Percentiles rank a stretch among this genome's conserved stretches.
phyloP scores from a whole-genome alignment of 164 flowering plant species.

The Magnolia officinalis region DNA sequence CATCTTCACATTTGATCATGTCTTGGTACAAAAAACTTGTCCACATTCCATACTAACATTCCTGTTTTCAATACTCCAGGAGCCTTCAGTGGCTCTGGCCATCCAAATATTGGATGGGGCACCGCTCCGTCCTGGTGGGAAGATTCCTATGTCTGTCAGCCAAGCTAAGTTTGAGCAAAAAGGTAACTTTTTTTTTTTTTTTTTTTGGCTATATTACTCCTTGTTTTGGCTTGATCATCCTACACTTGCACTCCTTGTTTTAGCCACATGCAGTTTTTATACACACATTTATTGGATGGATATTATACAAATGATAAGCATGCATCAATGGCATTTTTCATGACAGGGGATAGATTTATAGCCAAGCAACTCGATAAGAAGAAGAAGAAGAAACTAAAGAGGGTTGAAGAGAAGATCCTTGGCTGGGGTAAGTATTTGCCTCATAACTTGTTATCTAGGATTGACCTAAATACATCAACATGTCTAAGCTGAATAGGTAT shows the following conservation, averaged over 20 bases:
- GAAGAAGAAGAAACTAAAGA: constrained; percentile 81
- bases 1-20: not conserved
- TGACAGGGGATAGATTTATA: constrained; percentile 76
- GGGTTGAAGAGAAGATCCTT: constrained; percentile 84
- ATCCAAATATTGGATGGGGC: constrained; percentile 82
- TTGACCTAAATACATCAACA: no score
- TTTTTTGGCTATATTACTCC: not conserved
- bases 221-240: not conserved
- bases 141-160: constrained; percentile 68
- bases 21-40: not conserved
- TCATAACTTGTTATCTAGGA: no score
- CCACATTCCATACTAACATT: not conserved
- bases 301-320: not conserved
- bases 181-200: constrained; percentile 38
- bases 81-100: constrained; percentile 89
- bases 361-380: constrained; percentile 73
- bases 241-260: not conserved
- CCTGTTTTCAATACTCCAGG: constrained; percentile 34
- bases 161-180: constrained; percentile 96
- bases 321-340: constrained; percentile 11
- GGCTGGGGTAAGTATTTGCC: constrained; percentile 74
- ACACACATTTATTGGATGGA: not conserved
- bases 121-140: constrained; percentile 77
- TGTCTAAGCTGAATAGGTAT: no score
- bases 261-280: not conserved